Conservation (phyloP, 163 green algal genomes). For the Scenedesmus sp. region DNA sequence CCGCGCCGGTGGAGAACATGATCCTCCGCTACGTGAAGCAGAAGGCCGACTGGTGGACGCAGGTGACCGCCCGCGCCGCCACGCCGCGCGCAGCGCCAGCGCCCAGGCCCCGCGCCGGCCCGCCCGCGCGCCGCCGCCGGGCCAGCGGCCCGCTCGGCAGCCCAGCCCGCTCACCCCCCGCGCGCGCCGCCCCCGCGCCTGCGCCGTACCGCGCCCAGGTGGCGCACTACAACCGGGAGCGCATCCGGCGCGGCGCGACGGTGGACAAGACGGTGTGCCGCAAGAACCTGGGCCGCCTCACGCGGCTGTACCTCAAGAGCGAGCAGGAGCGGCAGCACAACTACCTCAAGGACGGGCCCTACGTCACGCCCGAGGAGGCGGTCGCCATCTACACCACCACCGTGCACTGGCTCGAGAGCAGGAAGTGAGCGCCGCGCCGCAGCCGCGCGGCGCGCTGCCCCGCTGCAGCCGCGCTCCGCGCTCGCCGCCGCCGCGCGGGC, state of each 20-base stretch:
- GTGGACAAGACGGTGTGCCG: conserved; percentile 99
- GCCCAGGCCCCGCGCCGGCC: too few relatives aligned
- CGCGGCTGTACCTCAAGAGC: conserved; percentile 98
- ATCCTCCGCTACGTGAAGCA: conserved; percentile 99
- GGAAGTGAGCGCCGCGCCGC: conserved; percentile 81
- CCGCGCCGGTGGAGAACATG: conserved; percentile 99
- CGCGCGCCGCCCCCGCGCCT: too few relatives aligned
- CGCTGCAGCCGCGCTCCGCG: too few relatives aligned
- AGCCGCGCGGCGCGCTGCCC: too few relatives aligned
- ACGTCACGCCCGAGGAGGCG: conserved; percentile 96
- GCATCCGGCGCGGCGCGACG: conserved; percentile 97
- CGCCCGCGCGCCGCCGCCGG: too few relatives aligned
- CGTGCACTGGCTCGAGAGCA: conserved; percentile 99
- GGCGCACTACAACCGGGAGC: conserved; percentile 99
- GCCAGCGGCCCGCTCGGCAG: too few relatives aligned
- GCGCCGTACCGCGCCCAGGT: too few relatives aligned
- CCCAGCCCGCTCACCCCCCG: too few relatives aligned
- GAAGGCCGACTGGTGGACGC: conserved; percentile 96
- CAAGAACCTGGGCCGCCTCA: conserved; percentile 99
- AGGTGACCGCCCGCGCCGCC: too few relatives aligned
- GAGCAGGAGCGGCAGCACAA: conserved; percentile 99
- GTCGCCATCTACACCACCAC: conserved; percentile 99
- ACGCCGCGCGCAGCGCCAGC: too few relatives aligned
- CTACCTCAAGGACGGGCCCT: conserved; percentile 96
- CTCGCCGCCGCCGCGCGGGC: too few relatives aligned